Conservation (phyloP, 345 rosid genomes). For the Capsella bursapastoris region DNA sequence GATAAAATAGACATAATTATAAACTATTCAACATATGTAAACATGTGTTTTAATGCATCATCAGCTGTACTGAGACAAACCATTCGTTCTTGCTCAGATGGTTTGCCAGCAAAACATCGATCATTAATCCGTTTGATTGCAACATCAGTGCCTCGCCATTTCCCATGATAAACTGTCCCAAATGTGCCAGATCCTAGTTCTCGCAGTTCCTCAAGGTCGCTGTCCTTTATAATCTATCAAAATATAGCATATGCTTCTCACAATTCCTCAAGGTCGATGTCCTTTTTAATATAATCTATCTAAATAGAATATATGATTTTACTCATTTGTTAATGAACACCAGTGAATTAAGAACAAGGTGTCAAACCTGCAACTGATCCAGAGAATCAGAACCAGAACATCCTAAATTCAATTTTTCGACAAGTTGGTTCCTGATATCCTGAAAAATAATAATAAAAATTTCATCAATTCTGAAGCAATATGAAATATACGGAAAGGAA, state of each 20-base stretch:
- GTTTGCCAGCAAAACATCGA: slow-evolving; percentile 19
- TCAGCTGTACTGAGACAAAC: not conserved
- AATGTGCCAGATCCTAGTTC: slow-evolving; percentile 21
- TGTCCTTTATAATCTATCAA: not conserved
- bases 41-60: not conserved
- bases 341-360: not conserved
- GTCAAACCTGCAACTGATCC: slow-evolving; percentile 14
- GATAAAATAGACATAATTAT: not conserved
- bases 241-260: not conserved
- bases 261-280: no score
- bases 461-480: not conserved
- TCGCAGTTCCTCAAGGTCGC: not conserved
- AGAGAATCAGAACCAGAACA: slow-evolving; percentile 13
- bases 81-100: slow-evolving; percentile 17
- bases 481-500: not conserved
- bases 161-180: slow-evolving; percentile 19
- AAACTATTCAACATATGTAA: slow-evolving; percentile 8
- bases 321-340: not conserved
- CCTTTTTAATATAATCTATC: no score
- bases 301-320: not conserved
- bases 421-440: slow-evolving; percentile 14
- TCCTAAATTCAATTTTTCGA: not conserved
- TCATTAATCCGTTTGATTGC: slow-evolving; percentile 19
- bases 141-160: slow-evolving; percentile 22
- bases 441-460: not conserved